phyloP scores from a whole-genome alignment of 768 basidiomycete genomes.

The Boletus coccyginus region DNA sequence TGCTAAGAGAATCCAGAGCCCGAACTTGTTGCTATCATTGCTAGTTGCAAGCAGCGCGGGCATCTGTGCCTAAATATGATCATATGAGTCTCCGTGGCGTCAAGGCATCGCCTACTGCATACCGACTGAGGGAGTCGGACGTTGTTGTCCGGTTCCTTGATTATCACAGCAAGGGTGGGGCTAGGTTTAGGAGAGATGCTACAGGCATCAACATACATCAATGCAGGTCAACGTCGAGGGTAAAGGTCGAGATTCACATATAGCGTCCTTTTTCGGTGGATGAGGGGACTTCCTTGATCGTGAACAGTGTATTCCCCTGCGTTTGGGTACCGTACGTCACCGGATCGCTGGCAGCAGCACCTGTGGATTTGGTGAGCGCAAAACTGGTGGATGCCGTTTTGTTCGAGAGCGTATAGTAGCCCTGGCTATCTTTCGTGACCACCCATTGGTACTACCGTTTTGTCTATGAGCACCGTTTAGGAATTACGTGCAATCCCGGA shows the following conservation, averaged over 20 bases:
- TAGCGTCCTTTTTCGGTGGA: constrained; percentile 3
- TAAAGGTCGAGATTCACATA: neutral
- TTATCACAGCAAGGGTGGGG: constrained; percentile 1
- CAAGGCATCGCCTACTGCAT: neutral
- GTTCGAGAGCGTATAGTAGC: constrained; percentile 6
- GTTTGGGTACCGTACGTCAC: constrained; percentile 5
- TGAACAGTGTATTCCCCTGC: constrained; percentile 1
- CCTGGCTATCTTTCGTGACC: neutral
- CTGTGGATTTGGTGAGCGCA: neutral
- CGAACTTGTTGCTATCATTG: neutral
- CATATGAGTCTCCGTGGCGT: neutral
- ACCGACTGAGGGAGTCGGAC: neutral
- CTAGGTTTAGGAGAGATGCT: constrained; percentile 9
- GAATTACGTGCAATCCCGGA: neutral
- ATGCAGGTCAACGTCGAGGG: neutral
- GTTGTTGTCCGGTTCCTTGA: neutral
- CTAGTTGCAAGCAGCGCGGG: neutral
- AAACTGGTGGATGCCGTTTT: neutral
- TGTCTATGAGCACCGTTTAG: neutral
- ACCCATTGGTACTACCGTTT: constrained; percentile 10
- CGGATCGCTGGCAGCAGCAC: neutral
- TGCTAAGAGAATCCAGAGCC: constrained; percentile 5
- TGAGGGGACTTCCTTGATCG: neutral
- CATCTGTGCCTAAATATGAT: neutral
- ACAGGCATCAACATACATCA: neutral